Percentiles rank a stretch among this genome's conserved stretches.
Evolutionary conservation across 768 basidiomycete genomes (phyloP).

Genomic region (Kwoniella bestiolae): DNA sequence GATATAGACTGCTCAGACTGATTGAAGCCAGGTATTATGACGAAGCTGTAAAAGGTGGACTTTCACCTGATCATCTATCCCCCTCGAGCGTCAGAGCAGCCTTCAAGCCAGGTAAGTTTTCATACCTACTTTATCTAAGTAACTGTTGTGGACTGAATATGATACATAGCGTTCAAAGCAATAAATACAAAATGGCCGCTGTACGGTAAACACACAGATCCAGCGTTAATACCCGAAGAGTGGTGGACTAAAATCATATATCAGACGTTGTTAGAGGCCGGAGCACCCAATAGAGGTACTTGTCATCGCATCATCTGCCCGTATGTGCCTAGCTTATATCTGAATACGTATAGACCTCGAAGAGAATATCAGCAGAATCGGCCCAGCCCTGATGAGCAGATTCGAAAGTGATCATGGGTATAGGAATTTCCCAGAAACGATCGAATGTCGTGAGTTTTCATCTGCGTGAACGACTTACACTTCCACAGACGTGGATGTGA

Average conservation of each 20-base stretch:
- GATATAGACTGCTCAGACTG: neutral
- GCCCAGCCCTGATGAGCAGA: conserved; percentile 39
- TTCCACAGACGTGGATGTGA: too few relatives aligned
- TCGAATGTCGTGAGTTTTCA: conserved; percentile 35
- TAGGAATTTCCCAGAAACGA: conserved; percentile 48
- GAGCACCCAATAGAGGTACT: conserved; percentile 35
- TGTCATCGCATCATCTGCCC: neutral
- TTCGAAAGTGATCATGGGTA: conserved; percentile 53
- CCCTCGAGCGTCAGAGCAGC: conserved; percentile 40
- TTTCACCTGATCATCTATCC: conserved; percentile 30
- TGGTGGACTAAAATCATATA: conserved; percentile 55
- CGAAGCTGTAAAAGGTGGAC: conserved; percentile 48
- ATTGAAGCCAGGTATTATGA: conserved; percentile 43
- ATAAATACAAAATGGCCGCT: conserved; percentile 36
- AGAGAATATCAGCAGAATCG: conserved; percentile 28
- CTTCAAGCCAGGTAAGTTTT: conserved; percentile 46
- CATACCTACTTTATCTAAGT: too few relatives aligned
- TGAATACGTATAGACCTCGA: conserved; percentile 31
- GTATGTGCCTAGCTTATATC: neutral
- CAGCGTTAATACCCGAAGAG: conserved; percentile 41
- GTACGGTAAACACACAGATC: conserved; percentile 43
- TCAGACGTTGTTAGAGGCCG: conserved; percentile 41
- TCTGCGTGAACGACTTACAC: too few relatives aligned
- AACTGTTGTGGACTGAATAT: neutral
- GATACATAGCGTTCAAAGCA: conserved; percentile 42